Evolutionary conservation across 768 basidiomycete genomes (phyloP).

Genomic region (Rhizopogon roseolus): DNA sequence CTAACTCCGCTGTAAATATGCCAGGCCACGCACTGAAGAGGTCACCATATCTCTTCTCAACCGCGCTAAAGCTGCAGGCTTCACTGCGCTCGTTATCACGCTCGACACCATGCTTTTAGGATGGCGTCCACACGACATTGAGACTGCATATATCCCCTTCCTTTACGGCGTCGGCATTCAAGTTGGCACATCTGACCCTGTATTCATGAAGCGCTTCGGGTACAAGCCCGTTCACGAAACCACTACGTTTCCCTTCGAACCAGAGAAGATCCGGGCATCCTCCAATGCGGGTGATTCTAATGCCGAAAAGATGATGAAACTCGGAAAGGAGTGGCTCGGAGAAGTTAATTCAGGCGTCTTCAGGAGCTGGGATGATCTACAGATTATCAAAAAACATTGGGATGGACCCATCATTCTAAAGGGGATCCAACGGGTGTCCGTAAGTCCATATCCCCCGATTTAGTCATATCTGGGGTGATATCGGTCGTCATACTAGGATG

Average conservation of each 20-base stretch:
- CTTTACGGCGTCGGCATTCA: conserved; percentile 60
- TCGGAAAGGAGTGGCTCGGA: conserved; percentile 60
- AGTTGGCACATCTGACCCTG: conserved; percentile 70
- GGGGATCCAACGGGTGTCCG: conserved; percentile 64
- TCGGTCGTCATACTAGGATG: conserved; percentile 31
- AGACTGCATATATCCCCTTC: conserved; percentile 62
- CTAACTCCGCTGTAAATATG: background rate
- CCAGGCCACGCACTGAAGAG: conserved; percentile 59
- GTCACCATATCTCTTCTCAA: conserved; percentile 59
- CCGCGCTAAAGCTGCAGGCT: conserved; percentile 63
- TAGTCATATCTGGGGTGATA: background rate
- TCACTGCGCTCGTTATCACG: conserved; percentile 70
- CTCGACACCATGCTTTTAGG: conserved; percentile 71
- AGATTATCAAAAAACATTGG: conserved; percentile 68
- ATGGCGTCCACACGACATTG: conserved; percentile 75
- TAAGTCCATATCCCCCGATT: conserved; percentile 24
- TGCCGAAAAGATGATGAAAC: conserved; percentile 30
- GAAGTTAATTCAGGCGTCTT: conserved; percentile 61
- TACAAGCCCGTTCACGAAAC: conserved; percentile 35
- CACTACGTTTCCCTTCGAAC: conserved; percentile 57
- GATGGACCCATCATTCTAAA: conserved; percentile 74
- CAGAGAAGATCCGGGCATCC: conserved; percentile 33
- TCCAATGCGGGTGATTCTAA: conserved; percentile 44
- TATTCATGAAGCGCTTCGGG: conserved; percentile 61
- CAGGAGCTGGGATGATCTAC: conserved; percentile 67